Evolutionary conservation across 2,329 filamentous ascomycete genomes (phyloP).

Genomic region (Microsporum audouinii): DNA sequence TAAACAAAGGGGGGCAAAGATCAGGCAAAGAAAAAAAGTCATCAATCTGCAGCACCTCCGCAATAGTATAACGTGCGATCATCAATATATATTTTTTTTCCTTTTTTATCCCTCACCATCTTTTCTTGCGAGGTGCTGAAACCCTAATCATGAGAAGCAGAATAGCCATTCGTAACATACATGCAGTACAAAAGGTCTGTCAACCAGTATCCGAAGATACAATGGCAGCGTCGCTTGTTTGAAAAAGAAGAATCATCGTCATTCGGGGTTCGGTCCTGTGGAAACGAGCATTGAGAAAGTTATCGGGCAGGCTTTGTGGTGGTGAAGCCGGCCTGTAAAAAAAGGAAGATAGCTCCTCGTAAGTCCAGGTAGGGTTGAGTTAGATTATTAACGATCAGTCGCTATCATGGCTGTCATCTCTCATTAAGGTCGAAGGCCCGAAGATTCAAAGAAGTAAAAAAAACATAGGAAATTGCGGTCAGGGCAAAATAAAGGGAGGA

Average conservation of each 20-base stretch:
- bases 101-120: neutral
- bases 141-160: neutral
- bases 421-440: conserved; percentile 1
- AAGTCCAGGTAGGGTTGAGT: neutral
- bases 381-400: conserved; percentile 1
- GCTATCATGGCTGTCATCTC: conserved; percentile 3
- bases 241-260: neutral
- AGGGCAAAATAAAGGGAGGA: neutral
- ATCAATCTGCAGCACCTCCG: neutral
- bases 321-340: neutral
- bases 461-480: neutral
- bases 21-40: neutral
- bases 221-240: neutral
- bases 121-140: conserved; percentile 3
- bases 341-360: neutral
- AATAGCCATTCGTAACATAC: conserved; percentile 1
- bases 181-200: neutral
- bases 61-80: conserved; percentile 1
- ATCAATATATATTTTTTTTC: neutral
- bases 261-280: neutral
- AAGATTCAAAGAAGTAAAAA: neutral
- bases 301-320: neutral
- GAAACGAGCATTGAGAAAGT: neutral
- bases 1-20: neutral
- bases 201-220: neutral